These are phyloP conservation scores for Gaertneriomyces semiglobifer DNA, from an alignment of 192 early-diverging fungal genomes.

Conservation along the genomic window DNA sequence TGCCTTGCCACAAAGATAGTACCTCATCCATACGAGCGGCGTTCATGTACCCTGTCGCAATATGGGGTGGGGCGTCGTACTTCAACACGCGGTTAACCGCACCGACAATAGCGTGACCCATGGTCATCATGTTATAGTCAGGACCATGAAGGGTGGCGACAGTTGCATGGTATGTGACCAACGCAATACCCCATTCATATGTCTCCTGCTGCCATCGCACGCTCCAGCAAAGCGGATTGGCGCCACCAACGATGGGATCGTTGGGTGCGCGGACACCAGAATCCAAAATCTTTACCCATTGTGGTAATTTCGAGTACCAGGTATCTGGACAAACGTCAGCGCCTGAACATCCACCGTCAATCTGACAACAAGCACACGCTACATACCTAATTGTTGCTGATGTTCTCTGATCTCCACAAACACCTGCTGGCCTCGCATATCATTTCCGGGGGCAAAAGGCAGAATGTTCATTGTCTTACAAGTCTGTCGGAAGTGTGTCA, in stretches of 20 bases:
- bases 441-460: conserved; percentile 20
- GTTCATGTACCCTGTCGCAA: conserved; percentile 13
- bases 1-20: conserved; percentile 22
- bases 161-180: conserved; percentile 27
- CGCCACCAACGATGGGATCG: conserved; percentile 20
- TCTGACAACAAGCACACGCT: too few species aligned
- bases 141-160: conserved; percentile 27
- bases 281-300: conserved; percentile 24
- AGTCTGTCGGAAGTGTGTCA: conserved; percentile 20
- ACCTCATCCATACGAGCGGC: conserved; percentile 28
- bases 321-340: neutral
- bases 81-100: neutral
- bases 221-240: conserved; percentile 17
- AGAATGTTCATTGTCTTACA: conserved; percentile 28
- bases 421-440: neutral
- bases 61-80: conserved; percentile 11
- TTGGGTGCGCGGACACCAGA: conserved; percentile 3
- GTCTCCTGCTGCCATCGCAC: conserved; percentile 28
- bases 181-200: conserved; percentile 31
- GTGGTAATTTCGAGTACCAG: conserved; percentile 29
- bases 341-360: too few species aligned
- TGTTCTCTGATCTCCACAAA: neutral
- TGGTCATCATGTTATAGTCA: conserved; percentile 35
- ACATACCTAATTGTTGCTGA: conserved; percentile 12
- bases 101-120: conserved; percentile 26